A percentile compares a stretch with the other conserved stretches of the same genome.
Evolutionary conservation across 179 eudicot species (phyloP).

Genomic region (Amaranthus tricolor): DNA sequence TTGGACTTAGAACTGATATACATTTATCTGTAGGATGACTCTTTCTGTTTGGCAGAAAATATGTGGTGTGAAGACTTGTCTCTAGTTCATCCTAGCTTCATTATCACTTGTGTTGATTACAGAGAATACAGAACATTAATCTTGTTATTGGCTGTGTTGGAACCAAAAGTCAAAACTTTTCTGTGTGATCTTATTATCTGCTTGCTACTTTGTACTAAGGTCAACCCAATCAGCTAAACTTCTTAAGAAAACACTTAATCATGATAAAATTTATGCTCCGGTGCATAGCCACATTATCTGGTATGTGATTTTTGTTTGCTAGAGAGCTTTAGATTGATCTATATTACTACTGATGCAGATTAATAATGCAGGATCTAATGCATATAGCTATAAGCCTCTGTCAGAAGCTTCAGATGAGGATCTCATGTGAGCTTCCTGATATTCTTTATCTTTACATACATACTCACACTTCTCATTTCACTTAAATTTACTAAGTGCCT

Average conservation of each 20-base stretch:
- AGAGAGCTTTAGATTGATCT: slow-evolving; percentile 26
- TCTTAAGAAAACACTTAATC: neutral
- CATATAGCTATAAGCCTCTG: slow-evolving; percentile 88
- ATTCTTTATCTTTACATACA: neutral
- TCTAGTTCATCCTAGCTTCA: neutral
- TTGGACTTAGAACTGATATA: neutral
- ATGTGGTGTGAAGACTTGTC: neutral
- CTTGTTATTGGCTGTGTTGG: neutral
- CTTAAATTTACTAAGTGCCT: slow-evolving; percentile 4
- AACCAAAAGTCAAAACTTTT: neutral
- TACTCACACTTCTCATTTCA: slow-evolving; percentile 4
- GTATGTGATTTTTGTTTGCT: neutral
- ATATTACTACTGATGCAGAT: slow-evolving; percentile 67
- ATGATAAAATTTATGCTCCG: neutral
- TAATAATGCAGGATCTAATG: slow-evolving; percentile 99
- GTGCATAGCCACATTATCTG: neutral
- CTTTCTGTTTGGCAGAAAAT: too few relatives aligned
- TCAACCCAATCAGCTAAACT: neutral
- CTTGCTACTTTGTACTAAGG: neutral
- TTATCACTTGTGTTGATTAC: too few relatives aligned
- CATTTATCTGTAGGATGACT: neutral
- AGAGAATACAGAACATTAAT: neutral
- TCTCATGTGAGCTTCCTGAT: slow-evolving; percentile 61
- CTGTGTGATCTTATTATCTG: neutral
- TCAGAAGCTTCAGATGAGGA: slow-evolving; percentile 97